Evolutionary conservation across 169 alveolate species (phyloP), one percentile per base, ranked within the genome.

Genomic region (Plasmodium vivax): DNA sequence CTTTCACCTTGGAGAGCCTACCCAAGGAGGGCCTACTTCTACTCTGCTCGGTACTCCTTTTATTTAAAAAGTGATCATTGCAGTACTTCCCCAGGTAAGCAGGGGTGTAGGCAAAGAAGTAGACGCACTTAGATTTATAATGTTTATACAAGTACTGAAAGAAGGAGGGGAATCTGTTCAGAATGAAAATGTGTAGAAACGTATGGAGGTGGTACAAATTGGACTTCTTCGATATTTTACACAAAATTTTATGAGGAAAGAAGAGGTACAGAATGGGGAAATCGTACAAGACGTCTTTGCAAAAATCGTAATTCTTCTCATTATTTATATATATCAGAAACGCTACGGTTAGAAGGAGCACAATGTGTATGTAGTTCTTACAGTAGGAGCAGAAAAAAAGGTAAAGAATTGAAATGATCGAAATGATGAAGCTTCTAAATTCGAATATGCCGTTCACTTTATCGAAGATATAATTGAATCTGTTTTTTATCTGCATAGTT

Each of bases 401-500:
- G 68, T 87, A 87, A 16, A 87, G 23, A 32, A 87, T 75, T 30
- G 93, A 87, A 74, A 87, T 75, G 72, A 87, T 75, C 2, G 93
- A 87, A 87, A 87, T 30, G 10, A 79, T 16, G 72, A 87, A 87
- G 68, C 83, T 87, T 30, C 41, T 75, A 87, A 87, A 87, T 87
- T 87, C 93, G 27, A 87, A 87, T 51, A 87, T 87, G 43, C 73
- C 54, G 81, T 87, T 87, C 34, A 87, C 43, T 77, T 87, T 87
- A 43, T 79, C 88, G 27, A 87, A 19, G 19, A 87, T 34, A 30
- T 75, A 19, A 43, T 56, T 87, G 47, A 87, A 54, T 51, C 87
- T 30, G 45, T 87, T 75, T 77, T 87, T 87, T 75, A 87, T 87
- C 81, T 87, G 93, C 93, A 87, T 87, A 7, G 93, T 87, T 19